Percentiles rank a stretch among this genome's conserved stretches.
phyloP scores from a whole-genome alignment of 805 yeast species.

The Candida arabinofermentans region DNA sequence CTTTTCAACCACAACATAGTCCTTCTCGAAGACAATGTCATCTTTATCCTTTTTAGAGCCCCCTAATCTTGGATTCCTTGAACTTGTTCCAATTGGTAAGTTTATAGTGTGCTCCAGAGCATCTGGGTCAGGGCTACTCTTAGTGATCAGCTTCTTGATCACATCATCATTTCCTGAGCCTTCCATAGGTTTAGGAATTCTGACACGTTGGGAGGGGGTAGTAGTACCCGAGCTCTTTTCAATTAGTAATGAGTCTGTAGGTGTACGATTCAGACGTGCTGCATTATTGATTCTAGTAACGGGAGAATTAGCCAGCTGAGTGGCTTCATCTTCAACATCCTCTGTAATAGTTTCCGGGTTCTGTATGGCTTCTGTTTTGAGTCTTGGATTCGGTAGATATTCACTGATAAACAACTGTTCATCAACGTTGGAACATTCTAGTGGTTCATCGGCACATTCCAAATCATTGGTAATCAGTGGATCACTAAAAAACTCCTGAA shows the following conservation, averaged over 20 bases:
- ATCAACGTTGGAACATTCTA: conserved; percentile 64
- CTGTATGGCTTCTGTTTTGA: background rate
- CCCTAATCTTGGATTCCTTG: conserved; percentile 3
- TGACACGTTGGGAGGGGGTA: conserved; percentile 1
- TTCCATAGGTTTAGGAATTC: conserved; percentile 20
- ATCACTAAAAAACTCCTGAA: conserved; percentile 80
- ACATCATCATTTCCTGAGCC: conserved; percentile 36
- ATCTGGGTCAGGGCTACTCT: conserved; percentile 43
- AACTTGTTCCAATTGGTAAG: background rate
- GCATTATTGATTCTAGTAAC: background rate
- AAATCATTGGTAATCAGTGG: conserved; percentile 58
- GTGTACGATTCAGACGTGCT: background rate
- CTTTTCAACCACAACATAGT: conserved; percentile 92
- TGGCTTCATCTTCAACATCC: conserved; percentile 11
- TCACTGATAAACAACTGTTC: conserved; percentile 84
- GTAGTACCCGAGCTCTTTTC: conserved; percentile 8
- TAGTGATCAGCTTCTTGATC: conserved; percentile 40
- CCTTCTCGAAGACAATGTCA: conserved; percentile 64
- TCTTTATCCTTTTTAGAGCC: conserved; percentile 12
- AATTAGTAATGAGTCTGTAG: conserved; percentile 17
- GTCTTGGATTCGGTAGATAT: conserved; percentile 39
- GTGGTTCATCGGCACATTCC: conserved; percentile 49
- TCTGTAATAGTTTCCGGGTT: conserved; percentile 15
- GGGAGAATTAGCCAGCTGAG: background rate
- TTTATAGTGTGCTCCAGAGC: conserved; percentile 14